These are phyloP conservation scores for Eucommia ulmoides DNA, from an alignment of 257 asterid genomes.

Conservation along the genomic window DNA sequence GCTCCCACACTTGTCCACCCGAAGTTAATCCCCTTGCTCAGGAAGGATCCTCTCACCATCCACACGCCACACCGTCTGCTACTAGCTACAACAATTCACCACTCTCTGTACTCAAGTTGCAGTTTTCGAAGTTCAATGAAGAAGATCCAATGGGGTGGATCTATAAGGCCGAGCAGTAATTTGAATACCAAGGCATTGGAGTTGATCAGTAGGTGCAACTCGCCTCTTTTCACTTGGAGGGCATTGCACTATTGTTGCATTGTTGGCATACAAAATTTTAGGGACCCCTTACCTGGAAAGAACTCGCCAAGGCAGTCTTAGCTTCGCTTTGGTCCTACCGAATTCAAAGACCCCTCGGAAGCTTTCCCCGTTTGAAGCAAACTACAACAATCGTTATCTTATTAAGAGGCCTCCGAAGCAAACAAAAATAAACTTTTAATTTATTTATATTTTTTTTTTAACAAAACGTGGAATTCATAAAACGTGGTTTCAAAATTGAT, in stretches of 20 bases:
- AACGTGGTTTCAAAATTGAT: too few species aligned
- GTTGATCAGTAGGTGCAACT: neutral
- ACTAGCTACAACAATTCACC: too few species aligned
- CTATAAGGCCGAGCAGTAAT: neutral
- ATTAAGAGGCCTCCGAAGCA: neutral
- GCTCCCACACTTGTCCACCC: neutral
- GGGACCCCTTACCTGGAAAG: neutral
- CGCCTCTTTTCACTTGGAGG: neutral
- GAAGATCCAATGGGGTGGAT: neutral
- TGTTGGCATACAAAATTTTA: neutral
- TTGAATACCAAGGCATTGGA: neutral
- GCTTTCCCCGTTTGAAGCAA: neutral
- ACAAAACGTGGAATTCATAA: too few species aligned
- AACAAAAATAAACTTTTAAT: too few species aligned
- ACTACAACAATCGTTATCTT: neutral
- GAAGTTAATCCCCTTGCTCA: too few species aligned
- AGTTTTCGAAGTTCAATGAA: neutral
- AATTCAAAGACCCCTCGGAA: neutral
- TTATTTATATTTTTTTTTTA: too few species aligned
- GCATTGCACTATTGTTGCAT: neutral
- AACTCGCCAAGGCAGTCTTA: neutral
- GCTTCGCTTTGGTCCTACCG: constrained; percentile 3
- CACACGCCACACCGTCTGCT: too few species aligned
- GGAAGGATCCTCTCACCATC: too few species aligned
- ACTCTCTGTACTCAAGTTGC: too few species aligned